Percentiles rank a stretch among this genome's conserved stretches.
Conservation (phyloP, 208 protist genomes). For the Acanthamoeba lenticulata region DNA sequence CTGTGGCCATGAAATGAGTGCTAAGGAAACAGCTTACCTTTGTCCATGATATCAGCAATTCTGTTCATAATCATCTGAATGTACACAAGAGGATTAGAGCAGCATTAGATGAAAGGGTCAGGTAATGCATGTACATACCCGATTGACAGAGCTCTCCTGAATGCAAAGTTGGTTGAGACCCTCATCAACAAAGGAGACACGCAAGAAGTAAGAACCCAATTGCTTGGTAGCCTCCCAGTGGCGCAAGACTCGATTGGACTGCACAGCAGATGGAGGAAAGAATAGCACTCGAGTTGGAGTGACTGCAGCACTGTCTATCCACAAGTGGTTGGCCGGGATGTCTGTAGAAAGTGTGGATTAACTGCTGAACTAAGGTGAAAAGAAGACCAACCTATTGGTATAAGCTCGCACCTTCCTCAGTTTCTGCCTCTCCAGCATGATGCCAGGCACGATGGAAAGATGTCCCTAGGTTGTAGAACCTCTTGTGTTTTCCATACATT, state of each 20-base stretch:
- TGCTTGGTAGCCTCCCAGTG: not conserved
- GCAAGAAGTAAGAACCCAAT: not conserved
- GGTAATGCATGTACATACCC: not conserved
- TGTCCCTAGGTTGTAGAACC: not conserved
- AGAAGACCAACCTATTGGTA: not conserved
- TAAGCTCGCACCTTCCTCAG: not conserved
- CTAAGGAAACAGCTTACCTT: not conserved
- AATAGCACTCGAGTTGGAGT: not conserved
- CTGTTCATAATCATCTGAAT: not conserved
- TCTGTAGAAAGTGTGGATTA: conserved; percentile 6
- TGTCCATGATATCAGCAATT: conserved; percentile 2
- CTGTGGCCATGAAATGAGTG: not conserved
- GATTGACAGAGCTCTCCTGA: not conserved
- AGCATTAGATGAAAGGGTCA: not conserved
- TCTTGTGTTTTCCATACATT: conserved; percentile 10
- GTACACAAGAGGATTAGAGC: not conserved
- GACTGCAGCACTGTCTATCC: not conserved
- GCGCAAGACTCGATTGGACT: not conserved
- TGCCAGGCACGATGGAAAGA: not conserved
- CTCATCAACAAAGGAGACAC: not conserved
- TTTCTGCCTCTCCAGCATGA: not conserved
- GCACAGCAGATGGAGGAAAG: not conserved
- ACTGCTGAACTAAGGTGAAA: not conserved
- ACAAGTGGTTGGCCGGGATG: not conserved
- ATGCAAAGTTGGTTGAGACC: not conserved